phyloP scores from a whole-genome alignment of 306 rosid genomes.

The Fragaria ananassa region DNA sequence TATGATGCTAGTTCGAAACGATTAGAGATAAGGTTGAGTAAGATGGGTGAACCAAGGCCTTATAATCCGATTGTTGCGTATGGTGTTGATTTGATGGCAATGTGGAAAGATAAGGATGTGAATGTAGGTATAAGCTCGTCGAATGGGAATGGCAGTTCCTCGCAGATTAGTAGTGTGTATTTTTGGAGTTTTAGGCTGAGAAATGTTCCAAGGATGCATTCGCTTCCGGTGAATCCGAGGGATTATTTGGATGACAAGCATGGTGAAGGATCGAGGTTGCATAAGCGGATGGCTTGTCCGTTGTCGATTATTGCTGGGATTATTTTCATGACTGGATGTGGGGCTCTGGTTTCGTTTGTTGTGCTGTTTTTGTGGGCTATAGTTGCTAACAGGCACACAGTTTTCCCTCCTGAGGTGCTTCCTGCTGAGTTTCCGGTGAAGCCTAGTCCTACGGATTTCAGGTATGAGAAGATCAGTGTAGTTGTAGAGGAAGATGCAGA shows the following conservation, averaged over 20 bases:
- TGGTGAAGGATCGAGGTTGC: neutral
- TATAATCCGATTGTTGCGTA: slow-evolving; percentile 38
- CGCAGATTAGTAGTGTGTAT: slow-evolving; percentile 47
- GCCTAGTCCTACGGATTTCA: slow-evolving; percentile 36
- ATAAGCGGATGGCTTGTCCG: slow-evolving; percentile 13
- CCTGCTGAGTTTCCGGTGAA: slow-evolving; percentile 29
- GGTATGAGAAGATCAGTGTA: slow-evolving; percentile 64
- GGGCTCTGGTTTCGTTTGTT: slow-evolving; percentile 50
- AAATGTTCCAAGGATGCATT: slow-evolving; percentile 41
- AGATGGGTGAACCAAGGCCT: slow-evolving; percentile 43
- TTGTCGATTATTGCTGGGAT: slow-evolving; percentile 51
- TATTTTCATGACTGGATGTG: slow-evolving; percentile 56
- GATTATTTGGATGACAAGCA: slow-evolving; percentile 8
- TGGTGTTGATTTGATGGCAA: slow-evolving; percentile 40
- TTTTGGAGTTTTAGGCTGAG: slow-evolving; percentile 51
- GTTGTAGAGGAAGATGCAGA: slow-evolving; percentile 45
- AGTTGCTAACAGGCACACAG: slow-evolving; percentile 27
- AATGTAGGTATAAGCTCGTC: slow-evolving; percentile 52
- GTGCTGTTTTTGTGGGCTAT: slow-evolving; percentile 62
- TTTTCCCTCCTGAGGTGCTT: slow-evolving; percentile 22
- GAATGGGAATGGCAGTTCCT: slow-evolving; percentile 20
- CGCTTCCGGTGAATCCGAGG: slow-evolving; percentile 46
- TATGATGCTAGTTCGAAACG: slow-evolving; percentile 42
- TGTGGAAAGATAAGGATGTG: slow-evolving; percentile 44
- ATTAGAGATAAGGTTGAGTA: slow-evolving; percentile 50